Evolutionary conservation across 1,284 basidiomycete species (phyloP), one percentile per base, ranked within the genome.

Genomic region (Trichosporon asahii): DNA sequence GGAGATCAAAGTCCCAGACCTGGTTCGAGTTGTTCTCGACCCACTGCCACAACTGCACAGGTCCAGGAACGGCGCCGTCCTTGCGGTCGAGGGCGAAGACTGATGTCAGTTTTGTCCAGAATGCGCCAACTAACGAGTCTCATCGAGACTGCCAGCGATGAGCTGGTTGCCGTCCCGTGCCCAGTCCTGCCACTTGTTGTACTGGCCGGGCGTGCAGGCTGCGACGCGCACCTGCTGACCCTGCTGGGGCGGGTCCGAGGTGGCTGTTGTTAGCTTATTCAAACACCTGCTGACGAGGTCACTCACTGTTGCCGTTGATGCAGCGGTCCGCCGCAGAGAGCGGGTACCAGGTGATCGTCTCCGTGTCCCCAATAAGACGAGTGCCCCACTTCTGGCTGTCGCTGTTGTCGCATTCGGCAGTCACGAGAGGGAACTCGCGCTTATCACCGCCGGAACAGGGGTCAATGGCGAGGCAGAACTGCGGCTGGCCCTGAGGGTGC

Each of bases 141-240:
- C 15, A 31, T 61, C 57, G 29, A 61, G 57, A 31, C 27, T n/a
- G 57, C 57, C 57, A 2, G 29, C 14, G 29, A 61, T n/a, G 4
- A 61, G 57, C 29, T 61, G 57, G 29, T 61, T 61, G 29, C 57
- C 57, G 27, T 61, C 57, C 29, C 57, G 57, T 18, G 57, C 57
- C 27, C 27, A 61, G 29, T 61, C 57, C 57, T 61, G 57, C 57
- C 57, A 61, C 29, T 31, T 61, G 57, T 61, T 61, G 57, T 61
- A 61, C 29, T 18, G 18, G 27, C 14, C 27, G 8, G 57, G 57
- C 18, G 57, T 61, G 57, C 57, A 61, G 5, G 57, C 21, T 11
- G 57, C 57, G 27, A 31, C 18, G 15, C 21, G 15, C 5, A 61
- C 57, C 57, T 61, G 57, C 57, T 61, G 57, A 7, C 57, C 57